phyloP scores from a whole-genome alignment of 495 filamentous ascomycete genomes.

The Aspergillus heteromorphus region DNA sequence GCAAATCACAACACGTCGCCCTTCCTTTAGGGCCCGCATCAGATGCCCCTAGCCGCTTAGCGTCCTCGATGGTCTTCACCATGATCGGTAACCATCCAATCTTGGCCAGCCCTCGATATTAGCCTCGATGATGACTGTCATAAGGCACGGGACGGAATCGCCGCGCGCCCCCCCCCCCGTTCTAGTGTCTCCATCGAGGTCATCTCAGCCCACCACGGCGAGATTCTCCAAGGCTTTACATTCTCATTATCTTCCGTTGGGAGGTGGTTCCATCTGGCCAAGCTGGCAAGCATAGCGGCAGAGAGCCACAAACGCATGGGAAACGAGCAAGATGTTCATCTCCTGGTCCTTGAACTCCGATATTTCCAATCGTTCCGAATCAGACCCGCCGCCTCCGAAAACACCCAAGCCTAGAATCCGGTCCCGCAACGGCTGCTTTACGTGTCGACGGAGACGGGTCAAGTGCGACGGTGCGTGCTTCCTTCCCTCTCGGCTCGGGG shows the following conservation, averaged over 20 bases:
- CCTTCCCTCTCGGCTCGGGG: background rate
- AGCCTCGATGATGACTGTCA: background rate
- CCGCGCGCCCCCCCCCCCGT: background rate
- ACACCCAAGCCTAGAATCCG: background rate
- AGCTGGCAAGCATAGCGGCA: no score
- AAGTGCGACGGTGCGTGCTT: slow-evolving; percentile 4
- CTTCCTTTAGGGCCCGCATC: background rate
- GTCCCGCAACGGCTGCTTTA: background rate
- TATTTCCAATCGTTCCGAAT: background rate
- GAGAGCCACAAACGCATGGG: background rate
- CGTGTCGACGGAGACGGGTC: slow-evolving; percentile 1
- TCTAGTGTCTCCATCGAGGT: background rate
- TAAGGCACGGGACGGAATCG: background rate
- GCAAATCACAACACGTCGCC: no score
- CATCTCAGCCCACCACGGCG: background rate
- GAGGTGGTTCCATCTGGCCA: background rate
- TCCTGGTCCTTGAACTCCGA: background rate
- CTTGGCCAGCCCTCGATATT: background rate
- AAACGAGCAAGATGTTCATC: background rate
- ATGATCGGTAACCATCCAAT: background rate
- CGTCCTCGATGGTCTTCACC: background rate
- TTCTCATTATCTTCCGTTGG: background rate
- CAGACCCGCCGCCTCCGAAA: background rate
- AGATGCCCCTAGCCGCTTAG: background rate
- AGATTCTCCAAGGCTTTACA: background rate